Evolutionary conservation across 495 filamentous ascomycete species (phyloP).

Genomic region (Emericellopsis terricola): DNA sequence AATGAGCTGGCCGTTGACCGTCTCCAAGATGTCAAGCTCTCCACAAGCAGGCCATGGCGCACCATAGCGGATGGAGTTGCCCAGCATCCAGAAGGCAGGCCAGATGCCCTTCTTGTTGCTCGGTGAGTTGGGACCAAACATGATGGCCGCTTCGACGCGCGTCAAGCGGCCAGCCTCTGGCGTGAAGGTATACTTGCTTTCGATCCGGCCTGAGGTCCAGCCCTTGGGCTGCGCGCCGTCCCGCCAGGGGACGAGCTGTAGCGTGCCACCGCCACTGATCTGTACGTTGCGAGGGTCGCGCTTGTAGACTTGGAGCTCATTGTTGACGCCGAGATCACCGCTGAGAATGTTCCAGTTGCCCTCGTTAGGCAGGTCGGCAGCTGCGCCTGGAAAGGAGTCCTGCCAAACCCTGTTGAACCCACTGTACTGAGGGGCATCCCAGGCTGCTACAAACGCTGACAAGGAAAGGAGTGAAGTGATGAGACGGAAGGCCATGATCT

Average conservation of each 20-base stretch:
- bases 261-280: conserved; percentile 20
- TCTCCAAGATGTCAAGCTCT: conserved; percentile 34
- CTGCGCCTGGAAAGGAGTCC: conserved; percentile 19
- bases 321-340: conserved; percentile 18
- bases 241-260: conserved; percentile 26
- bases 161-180: conserved; percentile 18
- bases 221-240: conserved; percentile 9
- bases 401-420: conserved; percentile 18
- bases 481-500: background rate
- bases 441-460: conserved; percentile 6
- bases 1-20: conserved; percentile 22
- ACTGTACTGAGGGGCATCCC: conserved; percentile 12
- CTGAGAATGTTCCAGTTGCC: conserved; percentile 25
- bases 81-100: conserved; percentile 37
- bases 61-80: conserved; percentile 19
- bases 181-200: conserved; percentile 25
- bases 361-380: conserved; percentile 11
- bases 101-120: conserved; percentile 29
- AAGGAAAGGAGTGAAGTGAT: conserved; percentile 1
- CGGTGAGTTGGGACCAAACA: conserved; percentile 19
- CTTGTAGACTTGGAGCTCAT: conserved; percentile 25
- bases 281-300: conserved; percentile 18
- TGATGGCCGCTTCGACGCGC: conserved; percentile 22
- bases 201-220: conserved; percentile 32
- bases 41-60: conserved; percentile 27